phyloP scores from a whole-genome alignment of 192 early-diverging fungal genomes.

The Coemansia sp. region DNA sequence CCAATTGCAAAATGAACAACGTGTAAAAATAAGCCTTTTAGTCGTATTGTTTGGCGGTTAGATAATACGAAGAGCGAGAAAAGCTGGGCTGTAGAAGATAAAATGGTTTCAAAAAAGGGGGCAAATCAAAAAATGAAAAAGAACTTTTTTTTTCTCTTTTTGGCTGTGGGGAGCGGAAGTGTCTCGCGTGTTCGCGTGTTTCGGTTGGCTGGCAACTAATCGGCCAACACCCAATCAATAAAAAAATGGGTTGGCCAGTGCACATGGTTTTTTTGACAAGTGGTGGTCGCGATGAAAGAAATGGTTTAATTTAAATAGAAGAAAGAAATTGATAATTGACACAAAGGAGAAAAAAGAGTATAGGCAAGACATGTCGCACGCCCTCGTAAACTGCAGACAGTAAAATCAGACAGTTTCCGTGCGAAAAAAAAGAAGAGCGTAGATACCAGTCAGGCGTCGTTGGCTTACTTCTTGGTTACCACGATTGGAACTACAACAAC shows the following conservation, averaged over 20 bases:
- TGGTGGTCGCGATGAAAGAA: neutral
- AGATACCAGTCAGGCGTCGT: neutral
- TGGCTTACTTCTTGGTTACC: constrained; percentile 20
- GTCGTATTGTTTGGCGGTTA: neutral
- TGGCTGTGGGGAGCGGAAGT: constrained; percentile 13
- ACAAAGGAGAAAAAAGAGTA: constrained; percentile 3
- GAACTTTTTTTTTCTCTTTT: neutral
- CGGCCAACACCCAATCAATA: neutral
- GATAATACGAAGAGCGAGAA: neutral
- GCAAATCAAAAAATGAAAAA: neutral
- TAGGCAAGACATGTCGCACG: constrained; percentile 7
- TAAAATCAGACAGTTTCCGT: neutral
- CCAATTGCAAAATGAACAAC: constrained; percentile 4
- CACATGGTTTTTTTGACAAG: neutral
- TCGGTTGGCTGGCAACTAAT: neutral
- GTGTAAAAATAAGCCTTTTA: constrained; percentile 7
- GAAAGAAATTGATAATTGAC: constrained; percentile 6
- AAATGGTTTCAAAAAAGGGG: neutral
- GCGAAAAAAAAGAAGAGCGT: neutral
- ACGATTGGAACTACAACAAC: constrained; percentile 31
- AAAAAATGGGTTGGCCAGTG: neutral
- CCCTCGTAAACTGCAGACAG: neutral
- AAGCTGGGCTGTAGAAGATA: neutral
- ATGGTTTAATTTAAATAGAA: constrained; percentile 8
- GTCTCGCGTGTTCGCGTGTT: neutral